Conservation (phyloP, 805 yeast species). For the Zygoascus bituminiphila region DNA sequence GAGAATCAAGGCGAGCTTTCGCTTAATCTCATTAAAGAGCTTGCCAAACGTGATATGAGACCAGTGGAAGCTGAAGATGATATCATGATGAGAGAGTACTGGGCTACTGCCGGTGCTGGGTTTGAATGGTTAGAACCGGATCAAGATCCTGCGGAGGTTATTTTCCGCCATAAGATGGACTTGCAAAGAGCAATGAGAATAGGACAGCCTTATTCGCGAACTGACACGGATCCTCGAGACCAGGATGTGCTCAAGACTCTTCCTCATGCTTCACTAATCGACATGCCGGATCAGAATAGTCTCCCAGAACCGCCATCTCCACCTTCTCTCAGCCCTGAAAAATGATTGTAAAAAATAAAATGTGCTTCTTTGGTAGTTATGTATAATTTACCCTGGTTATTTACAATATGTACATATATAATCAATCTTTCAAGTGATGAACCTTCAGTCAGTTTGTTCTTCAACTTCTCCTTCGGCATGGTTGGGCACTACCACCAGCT, state of each 20-base stretch:
- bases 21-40: conserved; percentile 25
- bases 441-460: conserved; percentile 2
- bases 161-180: conserved; percentile 28
- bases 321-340: conserved; percentile 1
- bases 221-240: conserved; percentile 5
- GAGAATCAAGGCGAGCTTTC: conserved; percentile 35
- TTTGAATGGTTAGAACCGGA: conserved; percentile 89
- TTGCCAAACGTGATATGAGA: conserved; percentile 29
- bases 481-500: conserved; percentile 40
- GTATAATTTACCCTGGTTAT: neutral
- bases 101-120: conserved; percentile 82
- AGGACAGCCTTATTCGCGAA: conserved; percentile 15
- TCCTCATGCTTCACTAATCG: conserved; percentile 30
- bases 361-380: neutral
- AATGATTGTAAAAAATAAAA: neutral
- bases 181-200: conserved; percentile 13
- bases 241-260: conserved; percentile 20
- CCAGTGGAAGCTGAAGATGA: conserved; percentile 53
- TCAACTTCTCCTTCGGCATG: conserved; percentile 24
- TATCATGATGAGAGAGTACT: conserved; percentile 64
- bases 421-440: conserved; percentile 2
- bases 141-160: conserved; percentile 69
- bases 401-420: conserved; percentile 7
- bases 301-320: conserved; percentile 11
- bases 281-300: conserved; percentile 11